Base-by-base conservation (phyloP, 73 alveolate species). In the Blepharisma stoltei region DNA sequence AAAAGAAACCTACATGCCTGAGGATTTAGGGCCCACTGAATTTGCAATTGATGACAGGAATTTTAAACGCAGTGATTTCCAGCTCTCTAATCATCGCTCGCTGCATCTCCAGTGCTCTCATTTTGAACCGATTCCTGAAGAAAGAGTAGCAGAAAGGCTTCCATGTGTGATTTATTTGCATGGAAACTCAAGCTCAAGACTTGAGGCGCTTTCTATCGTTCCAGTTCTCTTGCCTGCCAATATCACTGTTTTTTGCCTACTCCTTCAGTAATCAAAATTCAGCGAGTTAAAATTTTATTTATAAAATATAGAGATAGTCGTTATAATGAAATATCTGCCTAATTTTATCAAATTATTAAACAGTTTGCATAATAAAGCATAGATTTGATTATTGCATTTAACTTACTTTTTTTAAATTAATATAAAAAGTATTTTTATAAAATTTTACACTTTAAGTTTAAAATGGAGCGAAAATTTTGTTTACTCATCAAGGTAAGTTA, bases 141-240 rank as follows among this genome's bases (percentile, higher is more conserved):
- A 85, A 38, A 50, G 88, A 47, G 83, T 78, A 1, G 78, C 93
- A 6, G 90, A 55, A 54, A 85, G 82, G 70, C 81, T 95, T 38
- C 99, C 99, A 6, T 90, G 96, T 76, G 92, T 91, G 54, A 91
- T 91, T 43, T 91, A 91, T 82, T 67, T 91, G 52, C 97, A 91
- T 50, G 95, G 96, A 41, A 89, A 91, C 70, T 81, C 88, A 0
- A 68, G 89, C 25, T 76, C 92, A 55, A 48, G 93, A 43, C 46
- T 77, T 14, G 93, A 86, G 55, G 90, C 91, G 9, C 41, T 60
- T 11, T 53, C 84, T 37, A 77, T 55, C 0, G 45, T 83, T 8
- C 88, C 78, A 54, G 66, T 80, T 70, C 81, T 86, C 7, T 46
- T 86, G 7, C 80, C 91, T 2, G 25, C 41, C 43, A 86, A 86